Evolutionary conservation across 2,329 filamentous ascomycete genomes (phyloP).

Genomic region (Claviceps maximensis): DNA sequence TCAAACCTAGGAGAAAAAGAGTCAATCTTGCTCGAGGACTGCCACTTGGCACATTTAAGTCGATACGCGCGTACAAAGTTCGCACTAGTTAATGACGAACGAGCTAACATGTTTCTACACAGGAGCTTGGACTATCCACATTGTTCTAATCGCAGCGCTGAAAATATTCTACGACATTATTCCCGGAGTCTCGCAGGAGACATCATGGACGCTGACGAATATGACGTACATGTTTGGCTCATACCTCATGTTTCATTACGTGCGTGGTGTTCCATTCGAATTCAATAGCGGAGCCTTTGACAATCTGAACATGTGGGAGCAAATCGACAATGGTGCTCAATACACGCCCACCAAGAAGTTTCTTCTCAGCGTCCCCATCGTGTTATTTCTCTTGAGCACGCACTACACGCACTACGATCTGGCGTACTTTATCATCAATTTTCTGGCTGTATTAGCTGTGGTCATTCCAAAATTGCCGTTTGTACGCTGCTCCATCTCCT

Average conservation of each 20-base stretch:
- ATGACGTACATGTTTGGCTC: constrained; percentile 98
- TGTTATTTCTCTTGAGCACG: constrained; percentile 89
- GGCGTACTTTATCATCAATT: constrained; percentile 95
- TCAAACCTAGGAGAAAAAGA: background rate
- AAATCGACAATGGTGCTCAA: constrained; percentile 97
- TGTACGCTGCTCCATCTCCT: constrained; percentile 41
- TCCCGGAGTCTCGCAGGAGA: constrained; percentile 91
- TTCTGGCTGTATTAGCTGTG: constrained; percentile 79
- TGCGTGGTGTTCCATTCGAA: constrained; percentile 94
- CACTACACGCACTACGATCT: constrained; percentile 98
- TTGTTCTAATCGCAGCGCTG: constrained; percentile 78
- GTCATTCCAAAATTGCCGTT: constrained; percentile 94
- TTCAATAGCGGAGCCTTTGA: constrained; percentile 98
- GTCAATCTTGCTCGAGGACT: background rate
- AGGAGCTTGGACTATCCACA: constrained; percentile 98
- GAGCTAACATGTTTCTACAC: constrained; percentile 3
- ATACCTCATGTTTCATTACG: constrained; percentile 99
- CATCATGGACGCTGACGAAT: constrained; percentile 96
- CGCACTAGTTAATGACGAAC: background rate
- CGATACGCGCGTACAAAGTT: background rate
- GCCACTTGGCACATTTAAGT: background rate
- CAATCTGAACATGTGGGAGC: constrained; percentile 99
- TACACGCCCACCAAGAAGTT: constrained; percentile 99
- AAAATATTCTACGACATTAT: constrained; percentile 98
- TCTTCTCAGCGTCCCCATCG: constrained; percentile 82